A percentile compares a stretch with the other conserved stretches of the same genome.
These are phyloP conservation scores for Phytophthora sp. DNA, from an alignment of 352 stramenopile genomes.

Conservation along the genomic window DNA sequence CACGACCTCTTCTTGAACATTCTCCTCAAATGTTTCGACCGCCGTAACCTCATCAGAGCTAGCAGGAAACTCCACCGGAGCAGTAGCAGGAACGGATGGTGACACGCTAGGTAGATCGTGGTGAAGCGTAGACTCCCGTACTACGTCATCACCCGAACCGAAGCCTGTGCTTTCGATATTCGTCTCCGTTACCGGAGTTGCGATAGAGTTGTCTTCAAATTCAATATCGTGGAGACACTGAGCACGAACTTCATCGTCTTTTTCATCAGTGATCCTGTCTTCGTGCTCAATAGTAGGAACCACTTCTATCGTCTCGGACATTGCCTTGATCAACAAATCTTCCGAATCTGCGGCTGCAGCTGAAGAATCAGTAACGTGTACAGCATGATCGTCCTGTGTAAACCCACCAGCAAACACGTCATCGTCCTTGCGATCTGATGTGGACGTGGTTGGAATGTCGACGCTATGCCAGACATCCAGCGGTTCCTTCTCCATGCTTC, in stretches of 20 bases:
- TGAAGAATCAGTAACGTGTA: not conserved
- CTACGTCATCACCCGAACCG: not conserved
- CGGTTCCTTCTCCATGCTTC: not conserved
- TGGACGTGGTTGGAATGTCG: not conserved
- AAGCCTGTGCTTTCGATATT: not conserved
- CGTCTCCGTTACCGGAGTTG: not conserved
- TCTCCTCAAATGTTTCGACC: not conserved
- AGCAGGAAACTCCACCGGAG: not conserved
- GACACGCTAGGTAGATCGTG: constrained; percentile 9
- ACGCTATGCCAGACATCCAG: not conserved
- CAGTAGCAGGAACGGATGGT: not conserved
- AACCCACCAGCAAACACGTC: not conserved
- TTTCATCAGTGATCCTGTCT: not conserved
- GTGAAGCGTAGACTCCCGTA: not conserved
- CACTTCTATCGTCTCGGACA: not conserved
- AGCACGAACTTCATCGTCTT: constrained; percentile 9
- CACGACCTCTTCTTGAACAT: not conserved
- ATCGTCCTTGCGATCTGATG: constrained; percentile 9
- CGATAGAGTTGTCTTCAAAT: constrained; percentile 5
- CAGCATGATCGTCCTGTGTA: not conserved
- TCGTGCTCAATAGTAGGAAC: not conserved
- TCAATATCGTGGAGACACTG: constrained; percentile 3
- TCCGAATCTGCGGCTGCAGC: constrained; percentile 4
- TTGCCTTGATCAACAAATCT: not conserved
- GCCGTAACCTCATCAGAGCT: not conserved